A percentile compares a stretch with the other conserved stretches of the same genome.
Conservation (phyloP, 1,284 basidiomycete species). For the Austroboletus novae-zelandiae region DNA sequence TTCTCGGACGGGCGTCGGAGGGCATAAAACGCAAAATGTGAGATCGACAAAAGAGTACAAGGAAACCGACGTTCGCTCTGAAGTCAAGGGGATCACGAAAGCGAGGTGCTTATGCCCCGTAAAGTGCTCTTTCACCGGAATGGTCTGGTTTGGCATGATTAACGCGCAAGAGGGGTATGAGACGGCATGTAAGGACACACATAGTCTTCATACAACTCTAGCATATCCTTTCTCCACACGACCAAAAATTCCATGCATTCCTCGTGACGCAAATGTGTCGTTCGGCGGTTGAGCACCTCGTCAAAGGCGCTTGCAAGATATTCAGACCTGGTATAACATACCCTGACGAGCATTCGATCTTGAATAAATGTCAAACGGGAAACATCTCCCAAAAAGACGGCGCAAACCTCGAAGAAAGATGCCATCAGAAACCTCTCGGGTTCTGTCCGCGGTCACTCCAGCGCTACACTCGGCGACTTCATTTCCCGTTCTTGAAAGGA, state of each 20-base stretch:
- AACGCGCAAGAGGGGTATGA: slow-evolving; percentile 1
- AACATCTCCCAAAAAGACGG: neutral
- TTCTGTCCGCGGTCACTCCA: slow-evolving; percentile 43
- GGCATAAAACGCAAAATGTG: slow-evolving; percentile 74
- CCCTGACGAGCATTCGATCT: slow-evolving; percentile 85
- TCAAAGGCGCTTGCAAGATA: slow-evolving; percentile 58
- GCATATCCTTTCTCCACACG: slow-evolving; percentile 66
- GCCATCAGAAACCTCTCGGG: slow-evolving; percentile 38
- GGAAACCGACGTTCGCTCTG: slow-evolving; percentile 60
- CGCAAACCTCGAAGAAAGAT: slow-evolving; percentile 61
- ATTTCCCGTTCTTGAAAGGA: slow-evolving; percentile 52
- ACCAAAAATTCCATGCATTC: slow-evolving; percentile 80
- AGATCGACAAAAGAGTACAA: slow-evolving; percentile 81
- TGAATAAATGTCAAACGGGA: slow-evolving; percentile 19
- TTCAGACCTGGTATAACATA: slow-evolving; percentile 58
- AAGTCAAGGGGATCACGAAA: slow-evolving; percentile 65
- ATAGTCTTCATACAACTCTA: slow-evolving; percentile 82
- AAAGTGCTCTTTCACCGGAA: slow-evolving; percentile 61
- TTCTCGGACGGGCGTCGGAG: slow-evolving; percentile 45
- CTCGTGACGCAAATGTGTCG: slow-evolving; percentile 60
- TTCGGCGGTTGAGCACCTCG: slow-evolving; percentile 62
- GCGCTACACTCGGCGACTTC: slow-evolving; percentile 61
- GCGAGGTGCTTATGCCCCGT: slow-evolving; percentile 66
- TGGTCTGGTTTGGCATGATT: slow-evolving; percentile 42
- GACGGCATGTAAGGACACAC: slow-evolving; percentile 39